These are phyloP conservation scores for Xylariales sp. DNA, from an alignment of 2,329 filamentous ascomycete genomes.

Conservation along the genomic window DNA sequence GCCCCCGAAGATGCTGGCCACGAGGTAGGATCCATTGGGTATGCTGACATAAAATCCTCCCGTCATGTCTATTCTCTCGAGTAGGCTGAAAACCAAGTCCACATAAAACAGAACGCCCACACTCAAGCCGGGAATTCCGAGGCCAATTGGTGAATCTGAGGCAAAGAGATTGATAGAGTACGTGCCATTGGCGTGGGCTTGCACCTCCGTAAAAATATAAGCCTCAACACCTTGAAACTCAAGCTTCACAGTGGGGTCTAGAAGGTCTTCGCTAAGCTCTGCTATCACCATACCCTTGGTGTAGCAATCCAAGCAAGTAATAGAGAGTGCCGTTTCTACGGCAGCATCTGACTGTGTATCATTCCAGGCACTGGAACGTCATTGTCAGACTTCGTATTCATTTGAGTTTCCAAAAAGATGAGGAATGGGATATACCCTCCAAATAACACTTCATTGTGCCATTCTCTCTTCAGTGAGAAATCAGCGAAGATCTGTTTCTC, in stretches of 20 bases:
- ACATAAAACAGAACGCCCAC: constrained; percentile 41
- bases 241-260: constrained; percentile 30
- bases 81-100: constrained; percentile 41
- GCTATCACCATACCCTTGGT: constrained; percentile 37
- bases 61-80: constrained; percentile 39
- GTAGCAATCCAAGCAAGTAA: constrained; percentile 39
- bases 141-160: constrained; percentile 34
- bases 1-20: constrained; percentile 31
- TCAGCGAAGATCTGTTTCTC: constrained; percentile 4
- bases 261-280: constrained; percentile 27
- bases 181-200: constrained; percentile 31
- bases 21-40: constrained; percentile 33
- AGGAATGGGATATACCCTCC: constrained; percentile 4
- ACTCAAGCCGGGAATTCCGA: constrained; percentile 30
- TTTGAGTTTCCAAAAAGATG: too few species aligned
- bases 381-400: not conserved
- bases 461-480: constrained; percentile 2
- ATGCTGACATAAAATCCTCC: constrained; percentile 45
- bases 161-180: constrained; percentile 43
- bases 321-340: constrained; percentile 8
- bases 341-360: not conserved
- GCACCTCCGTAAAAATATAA: constrained; percentile 39
- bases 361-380: not conserved
- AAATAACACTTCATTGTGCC: constrained; percentile 7
- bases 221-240: constrained; percentile 42